Base-by-base conservation (phyloP, 1,139 yeast genomes). In the Protomyces gravidus region DNA sequence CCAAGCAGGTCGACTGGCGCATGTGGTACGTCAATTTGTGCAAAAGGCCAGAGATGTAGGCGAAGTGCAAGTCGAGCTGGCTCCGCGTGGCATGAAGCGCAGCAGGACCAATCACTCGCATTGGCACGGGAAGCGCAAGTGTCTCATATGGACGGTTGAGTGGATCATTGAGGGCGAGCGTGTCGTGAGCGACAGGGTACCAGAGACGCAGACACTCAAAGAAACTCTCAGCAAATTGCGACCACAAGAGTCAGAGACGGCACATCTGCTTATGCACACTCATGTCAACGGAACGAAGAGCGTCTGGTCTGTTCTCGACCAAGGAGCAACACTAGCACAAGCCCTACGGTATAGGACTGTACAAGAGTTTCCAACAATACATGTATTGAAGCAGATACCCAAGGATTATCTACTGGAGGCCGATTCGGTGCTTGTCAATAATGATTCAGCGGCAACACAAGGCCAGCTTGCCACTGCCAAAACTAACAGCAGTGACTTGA, bases 11-110 rank as follows among this genome's bases (percentile, higher is more conserved):
- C 39, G 56, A 17, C 30, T 50, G 32, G 19, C 57, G 51, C 40
- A 51, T 39, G 60, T 36, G 4, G 40, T 30, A 49, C 50, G 57
- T 42, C 36, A 60, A 57, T 42, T 48, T 25, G 59, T 48, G 27
- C 66, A 71, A 26, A 72, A 76, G 55, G 58, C 58, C 17, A 32
- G 45, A 15, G 58, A 53, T 25, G 51, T 46, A n/a, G 74, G 83
- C 64, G 86, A 85, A 5, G 86, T 80, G 4, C 71, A 73, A 17
- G 78, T 84, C 28, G 70, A 71, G 45, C 68, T 73, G 51, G 70
- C 86, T 28, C 96, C 96, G 0, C 72, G 75, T 15, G 96, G 95
- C 0, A 87, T 89, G 95, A 78, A 83, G 26, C 73, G 96, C 59
- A 78, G 89, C 2, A 67, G 70, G 7, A 70, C 75, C 61, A 90